phyloP scores from a whole-genome alignment of 2,329 filamentous ascomycete genomes.

The Colletotrichum sp. region DNA sequence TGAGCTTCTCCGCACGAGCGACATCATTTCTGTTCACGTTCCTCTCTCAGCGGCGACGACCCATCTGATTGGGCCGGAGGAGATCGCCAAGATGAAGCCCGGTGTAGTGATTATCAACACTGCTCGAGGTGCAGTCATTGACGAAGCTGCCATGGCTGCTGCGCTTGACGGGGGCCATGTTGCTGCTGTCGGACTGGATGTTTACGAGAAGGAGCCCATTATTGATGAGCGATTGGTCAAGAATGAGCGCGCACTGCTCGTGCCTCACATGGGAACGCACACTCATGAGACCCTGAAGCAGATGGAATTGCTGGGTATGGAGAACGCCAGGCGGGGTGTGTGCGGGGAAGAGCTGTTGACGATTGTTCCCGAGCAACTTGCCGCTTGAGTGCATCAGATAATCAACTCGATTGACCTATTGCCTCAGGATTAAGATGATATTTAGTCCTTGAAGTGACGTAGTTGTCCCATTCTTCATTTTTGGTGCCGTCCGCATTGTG shows the following conservation, averaged over 20 bases:
- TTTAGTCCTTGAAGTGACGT: neutral
- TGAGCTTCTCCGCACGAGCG: conserved; percentile 55
- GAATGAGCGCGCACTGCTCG: conserved; percentile 64
- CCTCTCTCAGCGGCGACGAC: conserved; percentile 54
- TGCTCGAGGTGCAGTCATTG: conserved; percentile 60
- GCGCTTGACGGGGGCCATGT: conserved; percentile 60
- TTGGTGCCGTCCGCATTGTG: neutral
- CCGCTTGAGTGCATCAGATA: neutral
- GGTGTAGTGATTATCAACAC: conserved; percentile 63
- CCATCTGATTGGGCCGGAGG: conserved; percentile 55
- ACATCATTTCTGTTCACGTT: conserved; percentile 60
- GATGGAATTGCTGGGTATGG: conserved; percentile 33
- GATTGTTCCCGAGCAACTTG: conserved; percentile 8
- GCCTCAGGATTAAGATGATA: neutral
- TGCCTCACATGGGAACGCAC: conserved; percentile 73
- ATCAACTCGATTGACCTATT: neutral
- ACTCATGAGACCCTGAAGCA: conserved; percentile 55
- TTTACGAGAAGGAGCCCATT: conserved; percentile 63
- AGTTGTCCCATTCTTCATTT: neutral
- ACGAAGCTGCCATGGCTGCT: conserved; percentile 59
- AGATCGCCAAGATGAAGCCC: conserved; percentile 60
- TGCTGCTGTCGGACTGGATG: conserved; percentile 59
- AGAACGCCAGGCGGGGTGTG: conserved; percentile 28
- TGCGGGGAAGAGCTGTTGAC: conserved; percentile 22
- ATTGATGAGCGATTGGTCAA: conserved; percentile 64